Evolutionary conservation across 768 basidiomycete species (phyloP).

Genomic region (Paxillus rubicundulus): DNA sequence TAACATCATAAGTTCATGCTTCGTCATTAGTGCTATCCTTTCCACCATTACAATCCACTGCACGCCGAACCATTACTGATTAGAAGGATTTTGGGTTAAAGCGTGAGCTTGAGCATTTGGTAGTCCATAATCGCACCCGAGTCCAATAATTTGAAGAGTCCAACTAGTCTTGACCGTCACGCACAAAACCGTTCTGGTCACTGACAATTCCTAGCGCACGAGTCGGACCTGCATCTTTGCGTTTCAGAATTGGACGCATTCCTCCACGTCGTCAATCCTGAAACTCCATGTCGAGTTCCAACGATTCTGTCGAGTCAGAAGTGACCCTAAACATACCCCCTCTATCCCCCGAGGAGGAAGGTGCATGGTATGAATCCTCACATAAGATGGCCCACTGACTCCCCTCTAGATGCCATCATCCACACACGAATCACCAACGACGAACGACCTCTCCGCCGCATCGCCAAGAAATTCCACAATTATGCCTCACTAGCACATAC

Average conservation of each 20-base stretch:
- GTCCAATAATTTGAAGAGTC: too few species aligned
- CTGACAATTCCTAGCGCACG: too few species aligned
- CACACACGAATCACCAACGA: conserved; percentile 80
- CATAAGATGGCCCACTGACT: conserved; percentile 12
- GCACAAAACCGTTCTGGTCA: too few species aligned
- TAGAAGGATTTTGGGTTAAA: too few species aligned
- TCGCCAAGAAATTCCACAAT: conserved; percentile 78
- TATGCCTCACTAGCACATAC: conserved; percentile 60
- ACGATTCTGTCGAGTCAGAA: conserved; percentile 6
- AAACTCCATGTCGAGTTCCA: conserved; percentile 7
- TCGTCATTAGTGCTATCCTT: neutral
- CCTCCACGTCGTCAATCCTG: neutral
- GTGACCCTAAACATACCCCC: conserved; percentile 36
- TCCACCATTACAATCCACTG: neutral
- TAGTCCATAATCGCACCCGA: too few species aligned
- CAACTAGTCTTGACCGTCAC: too few species aligned
- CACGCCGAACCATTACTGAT: too few species aligned
- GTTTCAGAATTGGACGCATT: too few species aligned
- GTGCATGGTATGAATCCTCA: conserved; percentile 27
- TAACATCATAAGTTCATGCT: neutral
- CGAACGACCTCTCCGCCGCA: conserved; percentile 71
- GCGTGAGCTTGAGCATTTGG: too few species aligned
- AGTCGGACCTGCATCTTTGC: too few species aligned
- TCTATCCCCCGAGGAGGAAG: conserved; percentile 64
- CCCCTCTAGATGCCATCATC: conserved; percentile 65